Evolutionary conservation across 2,329 filamentous ascomycete genomes (phyloP), one percentile per base, ranked within the genome.

Genomic region (Trichoderma cornu-damae): DNA sequence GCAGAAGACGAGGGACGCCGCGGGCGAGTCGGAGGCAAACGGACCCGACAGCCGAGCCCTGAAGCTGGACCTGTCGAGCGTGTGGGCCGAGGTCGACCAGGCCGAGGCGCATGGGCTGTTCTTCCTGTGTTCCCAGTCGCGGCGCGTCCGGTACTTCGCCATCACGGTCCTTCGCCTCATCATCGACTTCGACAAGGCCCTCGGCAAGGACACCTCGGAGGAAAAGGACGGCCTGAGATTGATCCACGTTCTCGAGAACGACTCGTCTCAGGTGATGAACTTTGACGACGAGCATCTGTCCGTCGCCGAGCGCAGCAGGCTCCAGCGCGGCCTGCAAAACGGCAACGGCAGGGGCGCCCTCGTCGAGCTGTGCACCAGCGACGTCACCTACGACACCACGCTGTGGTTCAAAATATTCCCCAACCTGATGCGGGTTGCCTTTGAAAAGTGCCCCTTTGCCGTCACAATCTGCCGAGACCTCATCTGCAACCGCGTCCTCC

Each of bases 371-470:
- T 97, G 94, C 72, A 93, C 90, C 64, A 97, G 94, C 72, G 94
- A 97, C 64, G 85, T 94, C 24, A 90, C 91, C 0, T 96, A 97
- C 66, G 94, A 99, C 69, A 87, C 90, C 2, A 96, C 92, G 0
- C 75, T 99, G 11, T 99, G 94, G 94, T 95, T 94, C 74, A 99
- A 97, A 68, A 87, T 97, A 16, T 99, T 99, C 66, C 95, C 94
- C 3, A 97, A 96, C 66, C 80, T 99, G 30, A 89, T 99, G 57
- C 85, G 90, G 9, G 87, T 96, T 63, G 90, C 91, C 59, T 95
- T 90, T 67, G 90, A 96, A 63, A 88, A 88, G 59, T 99, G 93
- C 65, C 89, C 90, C 0, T 92, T 96, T 65, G 91, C 93, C 2
- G 89, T 97, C 32, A 92, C 90, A 0, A 83, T 97, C 47, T 91